Evolutionary conservation across 768 basidiomycete genomes (phyloP), one percentile per base, ranked within the genome.

Genomic region (Hericium erinaceus): DNA sequence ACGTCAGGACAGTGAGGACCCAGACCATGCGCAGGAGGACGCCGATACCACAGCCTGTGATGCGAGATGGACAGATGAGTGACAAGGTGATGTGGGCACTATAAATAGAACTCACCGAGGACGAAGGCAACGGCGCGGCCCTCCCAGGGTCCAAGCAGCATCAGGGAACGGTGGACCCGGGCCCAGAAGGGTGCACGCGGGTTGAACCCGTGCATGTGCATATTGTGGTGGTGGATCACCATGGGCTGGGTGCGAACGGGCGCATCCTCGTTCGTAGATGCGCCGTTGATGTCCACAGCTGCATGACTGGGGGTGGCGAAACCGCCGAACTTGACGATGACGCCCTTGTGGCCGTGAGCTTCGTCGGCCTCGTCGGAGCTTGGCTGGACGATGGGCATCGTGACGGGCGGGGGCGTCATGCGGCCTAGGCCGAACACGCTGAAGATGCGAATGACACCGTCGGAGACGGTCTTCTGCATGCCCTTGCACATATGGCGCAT

Each of bases 51-150:
- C 87, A 90, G n/a, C 89, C 88, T 89, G 61, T 40, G 11, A 12
- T 37, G 11, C 18, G 15, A 18, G 44, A 13, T n/a, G 20, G 28
- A 46, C 44, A n/a, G 18, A 22, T 50, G 9, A 40, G 15, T 12
- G 49, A 28, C 52, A 16, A 52, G 24, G 55, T 26, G 44, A 46
- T 20, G n/a, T 18, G 44, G 8, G 16, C 12, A 46, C 20, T n/a
- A 46, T 20, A 10, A 13, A 40, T 22, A 46, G 39, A 24, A 75
- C 81, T 64, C 53, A 82, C 89, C 90, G 16, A 92, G 78, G 57
- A 92, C 89, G 59, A 92, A 92, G 3, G 91, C 84, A 15, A 92
- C 84, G 10, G 83, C 82, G 52, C 88, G 77, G 53, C 89, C 89
- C 70, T 92, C 90, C 89, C 90, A 92, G 18, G 82, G 82, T 12